Evolutionary conservation across 805 yeast species (phyloP).

Genomic region (Nakazawaea wyomingensis): DNA sequence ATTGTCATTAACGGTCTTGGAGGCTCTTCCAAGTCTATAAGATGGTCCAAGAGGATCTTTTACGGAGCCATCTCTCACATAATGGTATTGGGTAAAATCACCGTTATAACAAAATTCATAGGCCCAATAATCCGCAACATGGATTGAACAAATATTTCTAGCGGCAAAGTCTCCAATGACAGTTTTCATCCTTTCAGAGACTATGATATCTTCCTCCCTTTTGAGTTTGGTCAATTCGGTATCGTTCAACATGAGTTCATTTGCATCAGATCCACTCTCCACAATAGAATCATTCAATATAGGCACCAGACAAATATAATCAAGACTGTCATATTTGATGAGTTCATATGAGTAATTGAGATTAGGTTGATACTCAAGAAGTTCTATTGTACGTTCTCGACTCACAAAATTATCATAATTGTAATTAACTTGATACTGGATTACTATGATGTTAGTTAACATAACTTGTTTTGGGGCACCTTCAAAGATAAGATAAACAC

Average conservation of each 20-base stretch:
- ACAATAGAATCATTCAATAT: neutral
- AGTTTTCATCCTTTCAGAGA: neutral
- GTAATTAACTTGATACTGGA: conserved; percentile 4
- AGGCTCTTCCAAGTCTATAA: conserved; percentile 17
- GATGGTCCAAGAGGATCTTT: conserved; percentile 9
- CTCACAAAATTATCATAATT: neutral
- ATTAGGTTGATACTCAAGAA: neutral
- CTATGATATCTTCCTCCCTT: neutral
- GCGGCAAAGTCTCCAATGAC: neutral
- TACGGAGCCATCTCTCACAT: neutral
- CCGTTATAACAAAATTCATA: conserved; percentile 12
- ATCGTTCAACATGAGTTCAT: neutral
- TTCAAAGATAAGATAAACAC: neutral
- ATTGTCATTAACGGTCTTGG: conserved; percentile 13
- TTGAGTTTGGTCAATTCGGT: neutral
- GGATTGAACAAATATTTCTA: neutral
- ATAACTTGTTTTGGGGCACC: no score
- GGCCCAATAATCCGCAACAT: conserved; percentile 14
- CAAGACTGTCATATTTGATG: neutral
- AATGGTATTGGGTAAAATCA: conserved; percentile 12
- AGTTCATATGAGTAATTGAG: conserved; percentile 1
- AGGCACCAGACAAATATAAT: conserved; percentile 5
- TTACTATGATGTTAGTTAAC: neutral
- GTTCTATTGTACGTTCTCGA: neutral
- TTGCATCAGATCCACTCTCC: neutral